Evolutionary conservation across 2,329 filamentous ascomycete genomes (phyloP), one percentile per base, ranked within the genome.

Genomic region (Ustulina deusta): DNA sequence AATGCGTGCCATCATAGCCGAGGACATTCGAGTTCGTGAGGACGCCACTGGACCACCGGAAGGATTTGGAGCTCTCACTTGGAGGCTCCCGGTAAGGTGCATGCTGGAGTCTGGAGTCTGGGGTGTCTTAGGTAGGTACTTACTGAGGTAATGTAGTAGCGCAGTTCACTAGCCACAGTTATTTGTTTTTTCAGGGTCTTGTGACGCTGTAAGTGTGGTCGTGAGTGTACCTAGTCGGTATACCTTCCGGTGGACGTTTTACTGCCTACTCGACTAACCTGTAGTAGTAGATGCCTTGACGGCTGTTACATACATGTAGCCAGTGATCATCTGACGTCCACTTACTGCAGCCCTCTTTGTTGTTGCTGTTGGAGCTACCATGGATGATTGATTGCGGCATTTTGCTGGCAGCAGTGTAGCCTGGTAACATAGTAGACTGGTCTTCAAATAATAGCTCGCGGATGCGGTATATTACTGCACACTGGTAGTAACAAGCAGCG

Each of bases 1-100:
- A 68, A 71, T 71, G 58, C 61, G 58, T 69, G 64, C 66, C 66
- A 66, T 68, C 49, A 71, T 66, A 72, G 64, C 70, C 70, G 69
- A 72, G 70, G 70, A 67, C 58, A 54, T 57, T 34, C n/a, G 44
- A 58, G 34, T 36, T 29, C 57, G 60, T 27, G 44, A 52, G 55
- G 29, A 54, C 59, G 61, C 52, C 51, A 71, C 67, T 69, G 67
- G 67, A 69, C 67, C 58, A 66, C 57, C 67, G 62, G 69, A 69
- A 66, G 59, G 59, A 54, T 38, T 49, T 62, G 65, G 55, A 25
- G 38, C 40, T 55, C 48, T 51, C 27, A 27, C 44, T 27, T 27
- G n/a, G 48, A 22, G 17, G 27, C 29, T 36, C 63, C 57, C 63
- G 49, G 42, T 49, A 60, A 20, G 20, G 4, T 6, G n/a, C n/a